These are phyloP conservation scores for Talaromyces funiculosus DNA, from an alignment of 2,329 filamentous ascomycete species.

Conservation along the genomic window DNA sequence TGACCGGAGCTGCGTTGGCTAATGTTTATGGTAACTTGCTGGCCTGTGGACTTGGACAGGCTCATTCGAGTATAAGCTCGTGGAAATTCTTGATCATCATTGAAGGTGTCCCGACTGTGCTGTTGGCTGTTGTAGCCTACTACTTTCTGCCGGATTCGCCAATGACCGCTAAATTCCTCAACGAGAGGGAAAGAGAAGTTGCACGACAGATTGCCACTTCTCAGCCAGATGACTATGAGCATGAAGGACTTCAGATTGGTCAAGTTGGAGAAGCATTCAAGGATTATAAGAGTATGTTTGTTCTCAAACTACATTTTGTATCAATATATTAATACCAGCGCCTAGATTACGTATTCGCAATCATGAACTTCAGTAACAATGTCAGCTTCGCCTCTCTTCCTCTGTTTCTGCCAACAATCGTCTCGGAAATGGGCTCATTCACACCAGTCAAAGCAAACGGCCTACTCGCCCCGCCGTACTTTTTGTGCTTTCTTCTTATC, in stretches of 20 bases:
- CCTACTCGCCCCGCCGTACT: constrained; percentile 37
- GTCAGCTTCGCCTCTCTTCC: constrained; percentile 29
- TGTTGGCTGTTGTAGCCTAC: background rate
- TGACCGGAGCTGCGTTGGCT: constrained; percentile 30
- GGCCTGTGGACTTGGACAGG: background rate
- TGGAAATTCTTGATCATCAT: background rate
- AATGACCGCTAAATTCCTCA: background rate
- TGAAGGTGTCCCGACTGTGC: background rate
- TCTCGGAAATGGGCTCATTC: constrained; percentile 33
- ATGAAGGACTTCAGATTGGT: constrained; percentile 16
- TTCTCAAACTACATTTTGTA: background rate
- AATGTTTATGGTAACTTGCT: constrained; percentile 27
- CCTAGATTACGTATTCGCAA: constrained; percentile 16
- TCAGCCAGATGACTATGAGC: constrained; percentile 21
- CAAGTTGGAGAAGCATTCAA: constrained; percentile 16
- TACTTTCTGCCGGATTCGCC: background rate
- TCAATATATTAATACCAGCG: background rate
- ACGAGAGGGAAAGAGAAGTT: background rate
- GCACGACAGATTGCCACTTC: background rate
- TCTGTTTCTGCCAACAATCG: constrained; percentile 30
- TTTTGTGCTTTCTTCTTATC: constrained; percentile 38
- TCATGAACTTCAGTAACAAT: constrained; percentile 25
- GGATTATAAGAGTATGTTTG: constrained; percentile 16
- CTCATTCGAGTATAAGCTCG: background rate
- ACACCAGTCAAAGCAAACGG: constrained; percentile 31